Percentiles rank a stretch among this genome's conserved stretches.
phyloP scores from a whole-genome alignment of 306 rosid species.

The Corylus avellana region DNA sequence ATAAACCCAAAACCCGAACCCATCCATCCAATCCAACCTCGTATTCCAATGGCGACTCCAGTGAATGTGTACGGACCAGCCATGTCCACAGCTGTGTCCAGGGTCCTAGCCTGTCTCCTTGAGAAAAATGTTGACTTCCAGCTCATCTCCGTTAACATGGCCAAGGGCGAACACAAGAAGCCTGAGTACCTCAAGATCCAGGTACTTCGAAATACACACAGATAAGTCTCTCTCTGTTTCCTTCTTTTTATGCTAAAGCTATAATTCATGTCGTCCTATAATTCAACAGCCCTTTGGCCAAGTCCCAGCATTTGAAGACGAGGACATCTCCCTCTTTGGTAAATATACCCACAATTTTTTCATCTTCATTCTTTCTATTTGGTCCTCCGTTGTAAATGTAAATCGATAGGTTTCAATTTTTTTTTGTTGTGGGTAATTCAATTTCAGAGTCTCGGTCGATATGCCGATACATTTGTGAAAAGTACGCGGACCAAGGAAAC shows the following conservation, averaged over 20 bases:
- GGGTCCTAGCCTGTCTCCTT: slow-evolving; percentile 71
- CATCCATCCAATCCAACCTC: not conserved
- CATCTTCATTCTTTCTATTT: not conserved
- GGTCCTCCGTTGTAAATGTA: too few relatives aligned
- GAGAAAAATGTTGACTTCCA: slow-evolving; percentile 72
- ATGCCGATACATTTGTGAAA: slow-evolving; percentile 84
- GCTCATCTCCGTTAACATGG: slow-evolving; percentile 64
- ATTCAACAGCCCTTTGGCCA: slow-evolving; percentile 74
- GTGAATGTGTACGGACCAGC: slow-evolving; percentile 85
- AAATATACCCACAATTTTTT: not conserved
- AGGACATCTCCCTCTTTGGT: slow-evolving; percentile 66
- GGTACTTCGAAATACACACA: slow-evolving; percentile 21
- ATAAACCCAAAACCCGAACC: not conserved
- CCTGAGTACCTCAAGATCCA: slow-evolving; percentile 71
- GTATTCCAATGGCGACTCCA: slow-evolving; percentile 48
- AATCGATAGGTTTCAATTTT: not conserved
- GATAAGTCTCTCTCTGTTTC: not conserved
- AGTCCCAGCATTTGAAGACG: slow-evolving; percentile 88
- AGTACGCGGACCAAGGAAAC: slow-evolving; percentile 56
- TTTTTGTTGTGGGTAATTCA: slow-evolving; percentile 18
- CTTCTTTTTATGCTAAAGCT: not conserved
- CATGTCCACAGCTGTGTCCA: slow-evolving; percentile 74
- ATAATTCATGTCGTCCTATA: not conserved
- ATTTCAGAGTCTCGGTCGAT: slow-evolving; percentile 76
- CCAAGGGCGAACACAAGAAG: slow-evolving; percentile 82